Evolutionary conservation across 2,329 filamentous ascomycete genomes (phyloP), one percentile per base, ranked within the genome.

Genomic region (Chrysoporthe austroafricana): DNA sequence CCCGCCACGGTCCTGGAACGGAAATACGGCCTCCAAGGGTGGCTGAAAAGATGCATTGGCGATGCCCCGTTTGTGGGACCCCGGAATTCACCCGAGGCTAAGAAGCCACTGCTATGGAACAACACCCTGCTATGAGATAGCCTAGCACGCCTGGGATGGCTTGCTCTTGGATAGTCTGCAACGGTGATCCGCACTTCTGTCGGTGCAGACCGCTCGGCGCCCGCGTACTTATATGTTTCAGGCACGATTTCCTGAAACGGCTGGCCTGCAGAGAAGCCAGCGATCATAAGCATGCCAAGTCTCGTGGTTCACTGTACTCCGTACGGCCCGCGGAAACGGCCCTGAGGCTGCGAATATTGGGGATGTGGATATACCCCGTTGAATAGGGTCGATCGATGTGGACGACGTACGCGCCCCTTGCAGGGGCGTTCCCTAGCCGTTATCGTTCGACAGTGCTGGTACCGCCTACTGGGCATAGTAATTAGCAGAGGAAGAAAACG

Each of bases 361-460:
- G 56, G 50, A 57, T 44, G 32, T 58, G 62, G 44, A 44, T 61
- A 61, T 43, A 56, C 44, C 42, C 63, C 63, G 48, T 50, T 44
- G 32, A 61, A 36, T 44, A 65, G 56, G 63, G 54, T 65, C 34
- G 46, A 50, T 61, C 56, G 34, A 43, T 65, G 63, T 50, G 63
- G 63, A 34, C 16, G 43, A n/a, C 7, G n/a, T 61, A 43, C 48
- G 48, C 56, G 26, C 54, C 63, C 63, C 63, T 65, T 65, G 43
- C n/a, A 43, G 63, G 39, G 54, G 58, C 50, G 34, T 21, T 54
- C 50, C 50, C 21, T 54, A 54, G 50, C 4, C 11, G 32, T 32
- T 14, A 32, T 52, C 21, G 9, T 54, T 26, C 21, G 32, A 34
- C 48, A 13, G 50, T 8, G 32, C 50, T 54, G 32, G 50, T 54